phyloP scores from a whole-genome alignment of 306 rosid genomes.

The Hippophae gyantsensis region DNA sequence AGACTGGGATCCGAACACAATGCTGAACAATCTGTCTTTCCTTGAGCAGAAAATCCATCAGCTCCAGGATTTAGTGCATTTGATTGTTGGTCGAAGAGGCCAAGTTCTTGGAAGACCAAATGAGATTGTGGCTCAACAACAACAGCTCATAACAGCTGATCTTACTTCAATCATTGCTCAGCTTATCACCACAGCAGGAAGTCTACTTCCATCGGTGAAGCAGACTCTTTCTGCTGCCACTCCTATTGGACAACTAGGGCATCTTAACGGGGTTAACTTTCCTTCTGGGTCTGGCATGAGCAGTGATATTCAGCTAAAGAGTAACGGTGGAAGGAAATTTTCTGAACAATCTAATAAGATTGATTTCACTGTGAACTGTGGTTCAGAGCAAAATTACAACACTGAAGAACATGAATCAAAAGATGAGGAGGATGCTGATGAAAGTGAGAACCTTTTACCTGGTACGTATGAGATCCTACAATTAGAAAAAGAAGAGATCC shows the following conservation, averaged over 20 bases:
- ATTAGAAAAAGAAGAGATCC: slow-evolving; percentile 92
- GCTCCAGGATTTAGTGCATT: slow-evolving; percentile 78
- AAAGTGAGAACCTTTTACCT: slow-evolving; percentile 81
- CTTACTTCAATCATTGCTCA: slow-evolving; percentile 87
- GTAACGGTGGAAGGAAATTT: slow-evolving; percentile 30
- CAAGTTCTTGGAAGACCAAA: slow-evolving; percentile 55
- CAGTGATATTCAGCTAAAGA: slow-evolving; percentile 29
- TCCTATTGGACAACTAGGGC: slow-evolving; percentile 44
- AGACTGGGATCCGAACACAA: slow-evolving; percentile 73
- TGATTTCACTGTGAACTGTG: slow-evolving; percentile 30
- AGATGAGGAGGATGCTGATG: slow-evolving; percentile 88
- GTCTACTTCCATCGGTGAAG: slow-evolving; percentile 80
- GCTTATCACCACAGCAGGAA: slow-evolving; percentile 84
- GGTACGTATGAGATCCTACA: slow-evolving; percentile 94
- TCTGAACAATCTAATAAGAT: slow-evolving; percentile 39
- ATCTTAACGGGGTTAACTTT: slow-evolving; percentile 32
- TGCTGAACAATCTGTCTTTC: slow-evolving; percentile 72
- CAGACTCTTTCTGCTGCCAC: slow-evolving; percentile 31
- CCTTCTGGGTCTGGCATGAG: slow-evolving; percentile 33
- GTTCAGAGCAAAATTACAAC: slow-evolving; percentile 39
- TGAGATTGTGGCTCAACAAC: slow-evolving; percentile 67
- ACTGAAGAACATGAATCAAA: slow-evolving; percentile 74
- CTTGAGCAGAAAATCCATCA: slow-evolving; percentile 84
- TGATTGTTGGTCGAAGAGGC: slow-evolving; percentile 56
- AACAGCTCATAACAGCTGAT: slow-evolving; percentile 84